phyloP scores from a whole-genome alignment of 2,329 filamentous ascomycete genomes.

The Aspergillus calidoustus region DNA sequence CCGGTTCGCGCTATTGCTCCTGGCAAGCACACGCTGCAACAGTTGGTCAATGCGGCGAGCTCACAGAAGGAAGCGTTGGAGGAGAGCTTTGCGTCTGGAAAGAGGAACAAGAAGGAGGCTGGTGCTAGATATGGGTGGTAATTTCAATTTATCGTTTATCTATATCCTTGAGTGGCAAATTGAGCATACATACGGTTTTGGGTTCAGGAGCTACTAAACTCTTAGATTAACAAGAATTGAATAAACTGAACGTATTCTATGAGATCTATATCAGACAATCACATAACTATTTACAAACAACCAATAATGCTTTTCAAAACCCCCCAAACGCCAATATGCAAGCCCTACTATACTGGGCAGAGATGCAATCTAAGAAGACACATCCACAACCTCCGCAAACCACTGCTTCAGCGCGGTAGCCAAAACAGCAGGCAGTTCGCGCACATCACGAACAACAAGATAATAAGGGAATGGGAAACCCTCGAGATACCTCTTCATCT shows the following conservation, averaged over 20 bases:
- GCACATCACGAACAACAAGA: constrained; percentile 87
- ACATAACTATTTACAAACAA: constrained; percentile 16
- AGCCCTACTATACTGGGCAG: neutral
- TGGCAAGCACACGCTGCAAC: constrained; percentile 86
- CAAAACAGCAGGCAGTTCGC: constrained; percentile 86
- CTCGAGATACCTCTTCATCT: constrained; percentile 90
- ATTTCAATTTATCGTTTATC: neutral
- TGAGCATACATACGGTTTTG: neutral
- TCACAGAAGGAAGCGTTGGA: constrained; percentile 86
- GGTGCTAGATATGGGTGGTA: constrained; percentile 84
- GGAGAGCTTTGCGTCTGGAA: constrained; percentile 85
- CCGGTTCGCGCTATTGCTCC: constrained; percentile 81
- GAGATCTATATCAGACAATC: constrained; percentile 17
- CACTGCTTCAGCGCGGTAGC: constrained; percentile 89
- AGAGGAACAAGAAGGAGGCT: constrained; percentile 78
- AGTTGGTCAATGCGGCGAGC: constrained; percentile 81
- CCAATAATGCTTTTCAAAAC: constrained; percentile 22
- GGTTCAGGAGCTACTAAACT: neutral
- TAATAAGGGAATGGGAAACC: constrained; percentile 98
- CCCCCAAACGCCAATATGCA: constrained; percentile 8
- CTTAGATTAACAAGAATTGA: neutral
- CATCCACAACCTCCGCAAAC: constrained; percentile 75
- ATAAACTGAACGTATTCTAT: constrained; percentile 8
- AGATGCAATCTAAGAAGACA: constrained; percentile 37
- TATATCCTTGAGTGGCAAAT: neutral